Conservation (phyloP, 352 stramenopile species). For the Pythium utonaiense region DNA sequence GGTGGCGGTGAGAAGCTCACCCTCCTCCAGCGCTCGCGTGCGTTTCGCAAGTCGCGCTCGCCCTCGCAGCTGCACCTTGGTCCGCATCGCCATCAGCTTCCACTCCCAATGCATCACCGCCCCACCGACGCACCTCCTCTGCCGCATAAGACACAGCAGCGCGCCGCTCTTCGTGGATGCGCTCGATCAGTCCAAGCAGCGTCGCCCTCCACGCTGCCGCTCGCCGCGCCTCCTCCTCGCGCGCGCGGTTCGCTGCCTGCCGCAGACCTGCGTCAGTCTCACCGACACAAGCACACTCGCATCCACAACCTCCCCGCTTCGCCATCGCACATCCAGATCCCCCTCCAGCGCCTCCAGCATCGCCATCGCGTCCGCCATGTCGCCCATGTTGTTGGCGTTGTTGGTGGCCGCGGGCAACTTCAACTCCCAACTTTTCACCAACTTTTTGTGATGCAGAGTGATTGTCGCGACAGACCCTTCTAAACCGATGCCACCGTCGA, state of each 20-base stretch:
- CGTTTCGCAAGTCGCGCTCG: neutral
- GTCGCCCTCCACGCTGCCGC: neutral
- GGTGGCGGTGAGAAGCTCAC: neutral
- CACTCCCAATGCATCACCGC: no score
- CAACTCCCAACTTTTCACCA: constrained; percentile 20
- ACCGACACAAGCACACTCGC: no score
- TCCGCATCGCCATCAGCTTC: neutral
- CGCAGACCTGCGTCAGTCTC: neutral
- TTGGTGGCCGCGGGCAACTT: constrained; percentile 13
- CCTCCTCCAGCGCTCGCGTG: neutral
- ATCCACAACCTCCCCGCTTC: neutral
- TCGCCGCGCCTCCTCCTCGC: neutral
- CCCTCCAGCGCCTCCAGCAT: constrained; percentile 30
- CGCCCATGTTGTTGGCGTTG: neutral
- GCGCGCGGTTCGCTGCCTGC: constrained; percentile 1
- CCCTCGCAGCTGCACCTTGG: neutral
- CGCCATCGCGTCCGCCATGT: constrained; percentile 26
- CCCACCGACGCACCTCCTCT: neutral
- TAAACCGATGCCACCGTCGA: neutral
- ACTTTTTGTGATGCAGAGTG: no score
- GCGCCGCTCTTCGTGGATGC: neutral
- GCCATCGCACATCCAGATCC: constrained; percentile 32
- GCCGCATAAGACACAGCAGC: neutral
- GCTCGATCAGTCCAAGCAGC: neutral
- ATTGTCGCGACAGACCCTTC: constrained; percentile 19